phyloP scores from a whole-genome alignment of 345 rosid genomes.

The Psidium guajava region DNA sequence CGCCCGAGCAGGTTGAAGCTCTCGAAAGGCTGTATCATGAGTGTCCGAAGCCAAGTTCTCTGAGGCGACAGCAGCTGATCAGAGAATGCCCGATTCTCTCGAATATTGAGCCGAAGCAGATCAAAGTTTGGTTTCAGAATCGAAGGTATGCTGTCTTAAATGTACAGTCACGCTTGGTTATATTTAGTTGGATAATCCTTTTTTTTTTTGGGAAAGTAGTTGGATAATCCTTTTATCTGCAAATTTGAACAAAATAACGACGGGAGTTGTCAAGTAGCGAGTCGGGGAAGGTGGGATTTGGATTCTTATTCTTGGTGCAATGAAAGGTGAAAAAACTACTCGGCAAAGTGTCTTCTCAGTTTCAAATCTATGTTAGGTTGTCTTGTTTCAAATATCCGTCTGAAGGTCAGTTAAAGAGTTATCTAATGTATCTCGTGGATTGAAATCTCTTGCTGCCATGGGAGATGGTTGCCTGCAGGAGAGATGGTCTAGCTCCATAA shows the following conservation, averaged over 20 bases:
- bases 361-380: background rate
- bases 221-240: background rate
- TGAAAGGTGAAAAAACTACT: background rate
- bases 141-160: slow-evolving; percentile 28
- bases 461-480: background rate
- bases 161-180: background rate
- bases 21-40: slow-evolving; percentile 64
- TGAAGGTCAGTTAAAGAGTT: background rate
- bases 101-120: slow-evolving; percentile 77
- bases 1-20: slow-evolving; percentile 78
- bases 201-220: too few species aligned
- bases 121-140: slow-evolving; percentile 85
- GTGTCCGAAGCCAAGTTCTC: slow-evolving; percentile 72
- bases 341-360: background rate
- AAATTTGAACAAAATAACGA: background rate
- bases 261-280: background rate
- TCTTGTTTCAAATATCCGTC: background rate
- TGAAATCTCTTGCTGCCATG: background rate
- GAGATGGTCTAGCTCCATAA: background rate
- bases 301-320: background rate
- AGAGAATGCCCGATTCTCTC: slow-evolving; percentile 72
- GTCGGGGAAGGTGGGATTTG: background rate
- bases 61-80: slow-evolving; percentile 70
- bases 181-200: background rate
- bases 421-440: background rate